Base-by-base conservation (phyloP, 306 rosid species). In the Cucumis sativus region DNA sequence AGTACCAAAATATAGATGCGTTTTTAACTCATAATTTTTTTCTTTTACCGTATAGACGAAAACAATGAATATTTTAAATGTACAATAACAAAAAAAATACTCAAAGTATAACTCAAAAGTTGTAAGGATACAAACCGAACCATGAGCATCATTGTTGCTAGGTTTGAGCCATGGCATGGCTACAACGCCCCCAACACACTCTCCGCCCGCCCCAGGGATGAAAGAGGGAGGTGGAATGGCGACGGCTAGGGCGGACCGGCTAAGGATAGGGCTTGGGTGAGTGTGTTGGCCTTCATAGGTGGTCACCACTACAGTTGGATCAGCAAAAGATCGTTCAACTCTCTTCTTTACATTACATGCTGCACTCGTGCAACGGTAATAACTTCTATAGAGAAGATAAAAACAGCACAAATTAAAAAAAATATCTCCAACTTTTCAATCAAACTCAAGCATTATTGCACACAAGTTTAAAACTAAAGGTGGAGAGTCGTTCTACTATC, bases 241-340 rank as follows among this genome's bases (percentile, higher is more conserved):
- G 21, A 83, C 74, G 16, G 86, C 91, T 14, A 86, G 37, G 82
- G 82, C 47, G 3, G 86, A 85, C 16, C 89, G 96, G 4, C 84
- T 77, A 0, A 86, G 71, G 51, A 81, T 82, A 4, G 99, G 97
- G 4, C 88, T 79, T 0, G 89, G 86, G 68, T 95, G 98, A 1
- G 64, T 89, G 90, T 95, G 99, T 23, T 88, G 90, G 11, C 99
- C 99, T 82, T 95, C 99, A 69, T 95, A 95, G 25, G 93, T 92
- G 0, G 99, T 95, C 8, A 95, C 91, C 4, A 92, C 93, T 0
- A 79, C 69, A 7, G 90, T n/a, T 1, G 93, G 81, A 45, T 95
- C 91, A 2, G 83, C 84, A 15, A 84, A 86, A n/a, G 89, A 91
- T 17, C 98, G 89, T 87, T 95, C 99, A 37, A 95, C 96, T 37